Evolutionary conservation across 805 yeast genomes (phyloP).

Genomic region (Naumovozyma dairenensis): DNA sequence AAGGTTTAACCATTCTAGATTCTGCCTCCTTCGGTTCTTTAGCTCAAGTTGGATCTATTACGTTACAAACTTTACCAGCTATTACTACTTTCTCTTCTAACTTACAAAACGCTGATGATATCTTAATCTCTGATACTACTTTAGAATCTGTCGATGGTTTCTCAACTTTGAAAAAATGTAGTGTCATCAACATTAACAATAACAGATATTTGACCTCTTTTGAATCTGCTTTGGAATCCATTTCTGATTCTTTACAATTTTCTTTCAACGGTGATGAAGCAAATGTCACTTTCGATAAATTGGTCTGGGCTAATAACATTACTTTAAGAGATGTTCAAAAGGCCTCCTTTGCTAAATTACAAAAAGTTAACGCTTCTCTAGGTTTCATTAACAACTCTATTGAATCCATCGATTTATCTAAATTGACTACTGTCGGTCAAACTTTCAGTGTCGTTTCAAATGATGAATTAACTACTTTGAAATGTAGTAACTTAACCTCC

Average conservation of each 20-base stretch:
- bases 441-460: constrained; percentile 70
- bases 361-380: constrained; percentile 68
- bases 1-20: constrained; percentile 54
- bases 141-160: constrained; percentile 62
- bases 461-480: constrained; percentile 56
- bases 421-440: constrained; percentile 61
- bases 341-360: constrained; percentile 58
- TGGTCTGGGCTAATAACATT: constrained; percentile 80
- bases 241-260: constrained; percentile 65
- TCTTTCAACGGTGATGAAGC: constrained; percentile 79
- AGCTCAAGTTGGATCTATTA: constrained; percentile 70
- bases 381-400: constrained; percentile 70
- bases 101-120: constrained; percentile 61
- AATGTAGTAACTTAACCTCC: constrained; percentile 57
- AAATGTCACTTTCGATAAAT: constrained; percentile 55
- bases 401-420: constrained; percentile 42
- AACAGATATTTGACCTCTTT: constrained; percentile 67
- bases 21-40: constrained; percentile 68
- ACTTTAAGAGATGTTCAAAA: constrained; percentile 74
- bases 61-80: constrained; percentile 80
- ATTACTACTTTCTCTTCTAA: constrained; percentile 59
- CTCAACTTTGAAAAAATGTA: constrained; percentile 34
- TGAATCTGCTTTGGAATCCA: constrained; percentile 62
- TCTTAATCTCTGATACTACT: constrained; percentile 66
- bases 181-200: constrained; percentile 79